Evolutionary conservation across 2,329 filamentous ascomycete species (phyloP).

Genomic region (Aspergillus tubingensis): DNA sequence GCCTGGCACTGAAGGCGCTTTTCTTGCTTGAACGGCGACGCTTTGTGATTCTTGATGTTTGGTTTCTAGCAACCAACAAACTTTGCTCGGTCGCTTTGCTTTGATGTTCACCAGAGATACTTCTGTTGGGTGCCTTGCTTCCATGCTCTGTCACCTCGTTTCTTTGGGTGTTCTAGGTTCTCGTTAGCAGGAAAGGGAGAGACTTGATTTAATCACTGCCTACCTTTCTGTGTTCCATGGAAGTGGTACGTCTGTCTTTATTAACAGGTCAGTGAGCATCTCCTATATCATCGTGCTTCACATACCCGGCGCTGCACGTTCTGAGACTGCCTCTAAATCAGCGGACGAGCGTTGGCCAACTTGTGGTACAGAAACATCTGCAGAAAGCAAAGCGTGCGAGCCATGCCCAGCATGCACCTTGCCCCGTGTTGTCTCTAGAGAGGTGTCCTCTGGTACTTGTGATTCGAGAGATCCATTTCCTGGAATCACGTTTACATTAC

Average conservation of each 20-base stretch:
- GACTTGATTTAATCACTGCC: background rate
- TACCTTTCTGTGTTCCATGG: background rate
- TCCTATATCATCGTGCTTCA: background rate
- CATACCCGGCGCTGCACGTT: background rate
- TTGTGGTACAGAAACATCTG: background rate
- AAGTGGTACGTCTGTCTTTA: no score
- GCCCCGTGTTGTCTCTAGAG: no score
- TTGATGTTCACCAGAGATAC: no score
- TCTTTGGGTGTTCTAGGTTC: background rate
- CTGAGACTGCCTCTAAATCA: background rate
- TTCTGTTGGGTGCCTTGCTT: no score
- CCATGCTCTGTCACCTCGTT: background rate
- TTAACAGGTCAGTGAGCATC: no score
- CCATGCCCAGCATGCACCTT: background rate
- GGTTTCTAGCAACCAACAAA: background rate
- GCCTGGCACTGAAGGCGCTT: background rate
- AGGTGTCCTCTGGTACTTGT: background rate
- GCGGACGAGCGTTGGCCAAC: background rate
- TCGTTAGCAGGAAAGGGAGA: background rate
- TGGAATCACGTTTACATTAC: background rate
- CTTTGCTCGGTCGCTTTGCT: background rate
- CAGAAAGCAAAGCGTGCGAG: background rate
- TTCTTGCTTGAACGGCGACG: conserved; percentile 12
- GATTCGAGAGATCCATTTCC: background rate
- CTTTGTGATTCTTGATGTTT: conserved; percentile 21